Base-by-base conservation (phyloP, 805 yeast species). In the Pichia paraexigua region DNA sequence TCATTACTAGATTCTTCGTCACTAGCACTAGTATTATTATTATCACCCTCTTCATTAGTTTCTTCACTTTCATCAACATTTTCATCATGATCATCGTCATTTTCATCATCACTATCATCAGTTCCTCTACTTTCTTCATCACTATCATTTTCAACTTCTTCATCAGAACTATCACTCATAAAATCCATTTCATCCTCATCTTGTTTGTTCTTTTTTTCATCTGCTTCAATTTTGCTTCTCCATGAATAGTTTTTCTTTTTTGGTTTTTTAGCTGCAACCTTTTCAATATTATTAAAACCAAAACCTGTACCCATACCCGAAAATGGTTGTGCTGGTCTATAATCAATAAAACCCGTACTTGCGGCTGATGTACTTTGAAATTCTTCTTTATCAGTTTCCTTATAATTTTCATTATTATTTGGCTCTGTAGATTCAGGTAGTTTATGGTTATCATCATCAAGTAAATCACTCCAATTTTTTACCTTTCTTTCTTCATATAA, bases 401-500 rank as follows among this genome's bases (percentile, higher is more conserved):
- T 40, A 46, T 54, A 48, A 43, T 44, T 28, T 9, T 45, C 42
- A 1, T 28, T 46, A n/a, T 24, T 32, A 17, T 35, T n/a, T 7
- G 39, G 20, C 17, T n/a, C 20, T 17, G 18, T 7, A n/a, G n/a
- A 7, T 17, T n/a, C 5, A 21, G 46, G 44, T 25, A 51, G 6
- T 30, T 30, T 30, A 30, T 24, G 25, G 7, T 30, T 13, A 30
- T 59, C 53, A 48, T 67, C 64, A 37, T 35, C 43, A 35, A 50
- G 48, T 21, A 65, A 64, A 41, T 70, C 73, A 37, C 73, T 73
- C 90, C 90, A 85, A 28, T 78, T 83, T 59, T 75, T 78, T 2
- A 80, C 77, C 40, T 74, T 78, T 55, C 84, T 74, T 60, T 83
- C 82, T 64, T 87, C 95, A 61, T 85, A 87, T 28, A 87, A 66